Base-by-base conservation (phyloP, 352 stramenopile species). In the Pythium chondricola region DNA sequence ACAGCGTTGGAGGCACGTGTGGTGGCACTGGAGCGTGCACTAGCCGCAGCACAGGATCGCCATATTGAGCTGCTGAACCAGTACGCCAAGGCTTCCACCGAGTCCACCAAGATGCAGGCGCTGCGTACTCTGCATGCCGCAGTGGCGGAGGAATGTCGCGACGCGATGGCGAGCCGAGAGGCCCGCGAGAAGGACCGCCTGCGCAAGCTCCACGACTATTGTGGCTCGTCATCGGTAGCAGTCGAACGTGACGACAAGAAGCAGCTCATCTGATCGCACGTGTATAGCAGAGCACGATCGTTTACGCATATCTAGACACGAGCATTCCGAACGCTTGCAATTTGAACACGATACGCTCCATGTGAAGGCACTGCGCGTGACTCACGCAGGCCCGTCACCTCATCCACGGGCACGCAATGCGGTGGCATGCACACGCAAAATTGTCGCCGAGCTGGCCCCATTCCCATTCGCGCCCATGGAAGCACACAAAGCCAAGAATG, bases 161-260 rank as follows among this genome's bases (percentile, higher is more conserved):
- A 73, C 8, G 65, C 77, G 57, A 56, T 69, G 24, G 18, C 36
- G 17, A 39, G 32, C 9, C 67, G 74, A 1, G 48, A 63, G 27
- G 8, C 17, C 13, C 47, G 41, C 22, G 46, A 56, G 11, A 45
- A 58, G 10, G 60, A 85, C 26, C 65, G 70, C 9, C 18, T 76
- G 31, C 40, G 49, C 20, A 81, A 77, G 47, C 38, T 83, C 41
- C 62, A 73, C 24, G 52, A 72, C 33, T 85, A 87, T 44, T 87
- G 75, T 42, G 75, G 75, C 21, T 68, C 74, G 48, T 87, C 75
- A 9, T 83, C 68, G 2, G 75, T 84, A 36, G 56, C 68, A 14
- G 75, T 85, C n/a, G 58, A 75, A 31, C 54, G 56, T 8, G 49
- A 65, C 20, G 61, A 76, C 47, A 70, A 76, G 53, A 52, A 56